Evolutionary conservation across 805 yeast genomes (phyloP).

Genomic region (Metschnikowia sp.): DNA sequence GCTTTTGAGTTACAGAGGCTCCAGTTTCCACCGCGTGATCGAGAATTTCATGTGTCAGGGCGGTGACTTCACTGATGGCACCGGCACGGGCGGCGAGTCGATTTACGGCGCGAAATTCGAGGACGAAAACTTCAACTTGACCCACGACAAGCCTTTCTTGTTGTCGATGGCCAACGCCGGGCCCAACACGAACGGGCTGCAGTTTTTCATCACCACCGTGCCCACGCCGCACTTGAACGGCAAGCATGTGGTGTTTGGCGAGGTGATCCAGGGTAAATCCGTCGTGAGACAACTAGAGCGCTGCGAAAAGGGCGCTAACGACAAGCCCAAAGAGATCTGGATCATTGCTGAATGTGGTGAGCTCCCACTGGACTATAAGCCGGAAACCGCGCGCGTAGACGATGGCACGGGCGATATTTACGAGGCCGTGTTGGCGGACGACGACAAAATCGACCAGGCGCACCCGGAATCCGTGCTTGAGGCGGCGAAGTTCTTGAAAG

Average conservation of each 20-base stretch:
- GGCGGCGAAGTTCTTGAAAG: conserved; percentile 66
- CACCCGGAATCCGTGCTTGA: conserved; percentile 63
- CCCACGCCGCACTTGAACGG: conserved; percentile 89
- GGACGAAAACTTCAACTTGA: conserved; percentile 80
- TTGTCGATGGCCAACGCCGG: conserved; percentile 98
- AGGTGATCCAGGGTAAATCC: conserved; percentile 76
- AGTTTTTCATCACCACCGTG: conserved; percentile 92
- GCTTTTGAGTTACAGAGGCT: conserved; percentile 64
- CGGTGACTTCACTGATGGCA: conserved; percentile 72
- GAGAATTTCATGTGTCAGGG: conserved; percentile 91
- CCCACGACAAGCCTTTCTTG: conserved; percentile 81
- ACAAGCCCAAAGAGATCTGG: conserved; percentile 70
- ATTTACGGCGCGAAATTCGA: conserved; percentile 81
- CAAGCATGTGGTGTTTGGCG: conserved; percentile 93
- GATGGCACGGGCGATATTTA: conserved; percentile 86
- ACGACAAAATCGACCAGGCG: conserved; percentile 56
- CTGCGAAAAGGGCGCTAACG: conserved; percentile 58
- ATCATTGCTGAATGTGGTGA: conserved; percentile 77
- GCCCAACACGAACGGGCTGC: conserved; percentile 97
- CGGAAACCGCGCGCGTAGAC: conserved; percentile 46
- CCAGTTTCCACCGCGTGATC: conserved; percentile 92
- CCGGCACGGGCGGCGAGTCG: conserved; percentile 92
- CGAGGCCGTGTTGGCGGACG: conserved; percentile 74
- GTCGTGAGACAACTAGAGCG: conserved; percentile 76
- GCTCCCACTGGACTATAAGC: conserved; percentile 57